A percentile compares a stretch with the other conserved stretches of the same genome.
Evolutionary conservation across 2,329 filamentous ascomycete genomes (phyloP).

Genomic region (Sphaerostilbella broomeana): DNA sequence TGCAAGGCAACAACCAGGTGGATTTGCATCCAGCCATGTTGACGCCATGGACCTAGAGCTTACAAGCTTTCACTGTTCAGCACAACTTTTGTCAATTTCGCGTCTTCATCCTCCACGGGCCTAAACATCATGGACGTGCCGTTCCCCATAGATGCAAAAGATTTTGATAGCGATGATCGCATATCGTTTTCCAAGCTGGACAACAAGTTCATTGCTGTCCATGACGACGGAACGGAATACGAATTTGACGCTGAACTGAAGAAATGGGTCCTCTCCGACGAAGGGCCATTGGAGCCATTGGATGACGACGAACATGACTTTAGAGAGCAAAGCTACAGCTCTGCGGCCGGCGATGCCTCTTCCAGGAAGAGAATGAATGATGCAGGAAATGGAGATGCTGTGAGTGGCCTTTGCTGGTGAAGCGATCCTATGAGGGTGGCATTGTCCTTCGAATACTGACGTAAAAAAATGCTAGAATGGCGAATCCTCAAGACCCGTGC

Average conservation of each 20-base stretch:
- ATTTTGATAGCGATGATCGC: conserved; percentile 72
- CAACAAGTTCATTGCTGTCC: conserved; percentile 75
- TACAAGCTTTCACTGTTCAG: not conserved
- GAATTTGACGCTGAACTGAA: conserved; percentile 67
- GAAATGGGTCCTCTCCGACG: conserved; percentile 67
- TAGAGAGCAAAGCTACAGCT: conserved; percentile 20
- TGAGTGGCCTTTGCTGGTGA: conserved; percentile 24
- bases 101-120: not conserved
- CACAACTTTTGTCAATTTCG: no score
- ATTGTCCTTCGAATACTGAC: not conserved
- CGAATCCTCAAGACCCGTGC: conserved; percentile 30
- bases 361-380: conserved; percentile 40
- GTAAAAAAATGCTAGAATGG: conserved; percentile 17
- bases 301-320: conserved; percentile 35
- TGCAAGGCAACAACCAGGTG: no score
- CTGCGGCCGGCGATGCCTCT: conserved; percentile 20
- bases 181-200: conserved; percentile 83
- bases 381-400: conserved; percentile 33
- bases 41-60: no score
- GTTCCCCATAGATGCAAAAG: conserved; percentile 55
- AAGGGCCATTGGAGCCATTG: conserved; percentile 31
- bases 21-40: no score
- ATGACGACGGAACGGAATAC: conserved; percentile 77
- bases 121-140: conserved; percentile 26
- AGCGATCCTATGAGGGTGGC: not conserved